Evolutionary conservation across 495 filamentous ascomycete species (phyloP).

Genomic region (Pyrenula aspistea): DNA sequence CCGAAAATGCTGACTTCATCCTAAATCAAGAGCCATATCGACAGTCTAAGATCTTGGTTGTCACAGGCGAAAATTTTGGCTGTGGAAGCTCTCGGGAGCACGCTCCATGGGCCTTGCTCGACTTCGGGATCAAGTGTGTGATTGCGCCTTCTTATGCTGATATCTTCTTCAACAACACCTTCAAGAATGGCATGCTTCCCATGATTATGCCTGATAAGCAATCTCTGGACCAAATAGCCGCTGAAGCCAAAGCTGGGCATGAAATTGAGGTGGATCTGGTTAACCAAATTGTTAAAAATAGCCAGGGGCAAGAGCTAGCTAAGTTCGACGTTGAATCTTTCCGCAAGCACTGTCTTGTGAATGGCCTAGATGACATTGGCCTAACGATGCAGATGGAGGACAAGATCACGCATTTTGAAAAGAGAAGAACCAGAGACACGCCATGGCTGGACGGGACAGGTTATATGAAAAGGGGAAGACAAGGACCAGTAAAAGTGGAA

Average conservation of each 20-base stretch:
- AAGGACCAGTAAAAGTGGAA: slow-evolving; percentile 58
- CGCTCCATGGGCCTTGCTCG: slow-evolving; percentile 91
- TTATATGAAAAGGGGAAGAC: slow-evolving; percentile 62
- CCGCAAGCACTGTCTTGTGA: slow-evolving; percentile 85
- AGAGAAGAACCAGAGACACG: slow-evolving; percentile 59
- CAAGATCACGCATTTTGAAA: slow-evolving; percentile 78
- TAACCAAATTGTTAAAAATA: slow-evolving; percentile 72
- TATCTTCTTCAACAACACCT: slow-evolving; percentile 99
- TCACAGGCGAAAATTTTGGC: slow-evolving; percentile 90
- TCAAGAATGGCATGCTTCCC: slow-evolving; percentile 99
- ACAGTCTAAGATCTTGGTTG: slow-evolving; percentile 77
- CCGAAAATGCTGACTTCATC: slow-evolving; percentile 69
- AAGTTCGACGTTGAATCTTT: slow-evolving; percentile 82
- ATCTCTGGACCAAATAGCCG: slow-evolving; percentile 57
- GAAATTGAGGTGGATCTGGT: slow-evolving; percentile 89
- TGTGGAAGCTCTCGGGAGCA: slow-evolving; percentile 92
- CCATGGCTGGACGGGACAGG: slow-evolving; percentile 88
- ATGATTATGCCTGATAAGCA: slow-evolving; percentile 58
- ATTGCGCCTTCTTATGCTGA: slow-evolving; percentile 91
- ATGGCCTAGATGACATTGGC: slow-evolving; percentile 94
- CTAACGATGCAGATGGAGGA: slow-evolving; percentile 84
- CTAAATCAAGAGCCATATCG: slow-evolving; percentile 88
- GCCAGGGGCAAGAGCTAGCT: slow-evolving; percentile 56
- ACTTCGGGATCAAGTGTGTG: slow-evolving; percentile 90
- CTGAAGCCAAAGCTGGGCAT: slow-evolving; percentile 67